These are phyloP conservation scores for Exobasidium cylindrosporum DNA, from an alignment of 1,284 basidiomycete species.

Conservation along the genomic window DNA sequence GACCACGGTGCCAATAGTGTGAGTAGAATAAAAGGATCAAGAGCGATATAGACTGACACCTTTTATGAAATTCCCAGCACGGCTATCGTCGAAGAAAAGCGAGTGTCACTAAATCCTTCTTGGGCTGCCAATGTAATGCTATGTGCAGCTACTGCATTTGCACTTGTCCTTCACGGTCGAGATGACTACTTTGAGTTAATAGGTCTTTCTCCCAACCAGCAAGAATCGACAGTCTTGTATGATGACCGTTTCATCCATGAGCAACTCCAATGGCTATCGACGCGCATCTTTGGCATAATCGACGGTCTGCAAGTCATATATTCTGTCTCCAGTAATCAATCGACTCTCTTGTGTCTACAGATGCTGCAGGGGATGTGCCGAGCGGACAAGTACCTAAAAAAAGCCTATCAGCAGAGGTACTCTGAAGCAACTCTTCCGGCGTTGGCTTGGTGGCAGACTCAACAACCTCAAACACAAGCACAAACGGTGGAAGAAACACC, in stretches of 20 bases:
- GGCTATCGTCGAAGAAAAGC: background rate
- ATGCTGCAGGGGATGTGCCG: background rate
- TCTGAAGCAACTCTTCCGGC: no score
- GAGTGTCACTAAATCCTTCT: background rate
- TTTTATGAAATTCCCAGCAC: background rate
- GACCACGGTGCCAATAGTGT: background rate
- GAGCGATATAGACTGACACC: background rate
- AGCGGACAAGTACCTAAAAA: background rate
- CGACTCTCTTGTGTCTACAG: background rate
- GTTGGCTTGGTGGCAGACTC: no score
- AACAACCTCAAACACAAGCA: no score
- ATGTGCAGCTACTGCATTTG: slow-evolving; percentile 6
- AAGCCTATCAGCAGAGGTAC: background rate
- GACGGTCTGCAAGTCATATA: background rate
- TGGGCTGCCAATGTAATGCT: background rate
- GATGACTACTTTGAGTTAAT: background rate
- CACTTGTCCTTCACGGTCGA: background rate
- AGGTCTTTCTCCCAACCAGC: background rate
- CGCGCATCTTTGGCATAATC: background rate
- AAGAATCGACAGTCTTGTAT: background rate
- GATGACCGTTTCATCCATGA: background rate
- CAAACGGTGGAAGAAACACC: no score
- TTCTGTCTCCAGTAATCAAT: background rate
- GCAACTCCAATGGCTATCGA: background rate
- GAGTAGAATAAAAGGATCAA: no score